Conservation (phyloP, 1,284 basidiomycete species). For the Pseudozyma sp. region DNA sequence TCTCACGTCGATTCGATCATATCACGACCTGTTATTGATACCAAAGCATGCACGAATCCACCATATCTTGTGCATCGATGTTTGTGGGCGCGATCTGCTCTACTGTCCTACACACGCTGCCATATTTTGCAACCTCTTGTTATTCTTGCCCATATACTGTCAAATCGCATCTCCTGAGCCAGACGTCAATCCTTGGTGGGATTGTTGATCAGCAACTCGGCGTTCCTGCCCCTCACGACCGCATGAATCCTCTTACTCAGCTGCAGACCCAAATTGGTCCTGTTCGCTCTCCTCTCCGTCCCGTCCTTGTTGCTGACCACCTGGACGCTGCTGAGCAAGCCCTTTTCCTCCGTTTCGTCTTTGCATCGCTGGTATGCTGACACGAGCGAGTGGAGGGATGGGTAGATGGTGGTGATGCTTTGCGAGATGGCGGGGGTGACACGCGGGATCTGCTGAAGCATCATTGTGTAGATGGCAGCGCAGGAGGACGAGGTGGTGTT, state of each 20-base stretch:
- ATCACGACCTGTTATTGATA: neutral
- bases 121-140: too few relatives aligned
- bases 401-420: slow-evolving; percentile 38
- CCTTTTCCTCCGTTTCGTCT: slow-evolving; percentile 14
- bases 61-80: too few relatives aligned
- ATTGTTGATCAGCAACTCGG: slow-evolving; percentile 38
- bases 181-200: slow-evolving; percentile 27
- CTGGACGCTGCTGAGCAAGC: slow-evolving; percentile 18
- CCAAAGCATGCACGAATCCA: neutral
- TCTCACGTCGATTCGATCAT: too few relatives aligned
- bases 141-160: too few relatives aligned
- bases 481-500: slow-evolving; percentile 32
- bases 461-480: slow-evolving; percentile 26
- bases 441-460: slow-evolving; percentile 47
- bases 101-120: too few relatives aligned
- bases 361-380: slow-evolving; percentile 25
- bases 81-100: too few relatives aligned
- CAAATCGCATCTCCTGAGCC: too few relatives aligned
- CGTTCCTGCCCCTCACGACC: slow-evolving; percentile 24
- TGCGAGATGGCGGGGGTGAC: slow-evolving; percentile 37
- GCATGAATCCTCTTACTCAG: slow-evolving; percentile 42
- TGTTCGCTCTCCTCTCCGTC: slow-evolving; percentile 23
- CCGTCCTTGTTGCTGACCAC: slow-evolving; percentile 38
- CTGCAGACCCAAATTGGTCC: slow-evolving; percentile 28
- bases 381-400: slow-evolving; percentile 18